phyloP scores from a whole-genome alignment of 2,329 filamentous ascomycete species.

The Ceratocystis cubensis region DNA sequence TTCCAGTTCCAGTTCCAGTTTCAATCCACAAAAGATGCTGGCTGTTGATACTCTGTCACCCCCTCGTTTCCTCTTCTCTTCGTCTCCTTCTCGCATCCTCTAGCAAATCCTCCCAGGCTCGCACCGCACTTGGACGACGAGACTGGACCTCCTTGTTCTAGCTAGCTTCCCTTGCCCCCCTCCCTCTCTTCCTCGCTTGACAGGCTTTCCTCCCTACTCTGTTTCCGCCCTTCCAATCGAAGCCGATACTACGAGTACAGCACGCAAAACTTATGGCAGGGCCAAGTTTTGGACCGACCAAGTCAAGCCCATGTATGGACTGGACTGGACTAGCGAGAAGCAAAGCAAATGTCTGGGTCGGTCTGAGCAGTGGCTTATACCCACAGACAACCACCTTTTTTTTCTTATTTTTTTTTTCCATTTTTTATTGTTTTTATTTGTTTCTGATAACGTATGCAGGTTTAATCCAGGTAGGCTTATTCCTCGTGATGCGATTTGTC shows the following conservation, averaged over 20 bases:
- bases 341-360: too few relatives aligned
- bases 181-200: neutral
- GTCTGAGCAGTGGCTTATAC: conserved; percentile 3
- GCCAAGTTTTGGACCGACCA: neutral
- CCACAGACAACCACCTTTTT: neutral
- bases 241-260: neutral
- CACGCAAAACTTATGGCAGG: neutral
- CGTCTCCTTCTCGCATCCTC: neutral
- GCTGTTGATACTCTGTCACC: neutral
- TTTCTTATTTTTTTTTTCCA: neutral
- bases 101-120: neutral
- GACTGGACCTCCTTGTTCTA: neutral
- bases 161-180: neutral
- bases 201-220: neutral
- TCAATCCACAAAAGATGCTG: neutral
- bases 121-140: neutral
- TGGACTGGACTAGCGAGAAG: too few relatives aligned
- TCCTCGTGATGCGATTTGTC: neutral
- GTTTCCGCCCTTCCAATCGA: neutral
- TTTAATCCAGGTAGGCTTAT: too few relatives aligned
- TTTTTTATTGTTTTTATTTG: neutral
- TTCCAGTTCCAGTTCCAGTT: neutral
- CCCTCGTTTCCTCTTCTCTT: neutral
- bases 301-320: neutral
- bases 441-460: neutral